A percentile compares a stretch with the other conserved stretches of the same genome.
Evolutionary conservation across 306 rosid species (phyloP).

Genomic region (Astragalus glycyphyllos): DNA sequence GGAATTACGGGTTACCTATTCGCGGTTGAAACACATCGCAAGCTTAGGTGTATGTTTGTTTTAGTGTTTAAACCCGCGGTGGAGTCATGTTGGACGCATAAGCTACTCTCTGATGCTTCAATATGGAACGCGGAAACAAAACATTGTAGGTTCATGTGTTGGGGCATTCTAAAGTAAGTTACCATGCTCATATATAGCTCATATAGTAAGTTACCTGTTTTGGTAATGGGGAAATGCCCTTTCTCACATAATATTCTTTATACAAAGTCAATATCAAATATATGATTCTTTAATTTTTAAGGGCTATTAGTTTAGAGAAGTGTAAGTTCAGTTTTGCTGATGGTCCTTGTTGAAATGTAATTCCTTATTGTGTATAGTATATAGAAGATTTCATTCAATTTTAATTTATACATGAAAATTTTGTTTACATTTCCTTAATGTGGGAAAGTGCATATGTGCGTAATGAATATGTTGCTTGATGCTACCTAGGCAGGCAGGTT

Average conservation of each 20-base stretch:
- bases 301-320: slow-evolving; percentile 44
- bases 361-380: slow-evolving; percentile 43
- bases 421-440: slow-evolving; percentile 23
- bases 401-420: slow-evolving; percentile 35
- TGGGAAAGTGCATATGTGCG: neutral
- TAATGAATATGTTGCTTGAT: slow-evolving; percentile 14
- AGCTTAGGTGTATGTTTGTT: neutral
- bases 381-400: slow-evolving; percentile 42
- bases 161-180: slow-evolving; percentile 27
- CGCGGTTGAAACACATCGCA: slow-evolving; percentile 45
- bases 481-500: neutral
- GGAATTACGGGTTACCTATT: slow-evolving; percentile 74
- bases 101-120: too few species aligned
- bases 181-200: slow-evolving; percentile 30
- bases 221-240: slow-evolving; percentile 39
- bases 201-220: neutral
- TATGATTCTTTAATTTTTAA: slow-evolving; percentile 74
- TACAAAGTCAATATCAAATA: slow-evolving; percentile 47
- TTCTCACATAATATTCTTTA: slow-evolving; percentile 45
- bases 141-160: slow-evolving; percentile 9
- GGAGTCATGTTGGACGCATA: too few species aligned
- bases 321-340: slow-evolving; percentile 46
- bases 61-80: too few species aligned
- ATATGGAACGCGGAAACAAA: too few species aligned
- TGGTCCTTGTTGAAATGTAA: slow-evolving; percentile 46